phyloP scores from a whole-genome alignment of 805 yeast species.

The Myxozyma geophila region DNA sequence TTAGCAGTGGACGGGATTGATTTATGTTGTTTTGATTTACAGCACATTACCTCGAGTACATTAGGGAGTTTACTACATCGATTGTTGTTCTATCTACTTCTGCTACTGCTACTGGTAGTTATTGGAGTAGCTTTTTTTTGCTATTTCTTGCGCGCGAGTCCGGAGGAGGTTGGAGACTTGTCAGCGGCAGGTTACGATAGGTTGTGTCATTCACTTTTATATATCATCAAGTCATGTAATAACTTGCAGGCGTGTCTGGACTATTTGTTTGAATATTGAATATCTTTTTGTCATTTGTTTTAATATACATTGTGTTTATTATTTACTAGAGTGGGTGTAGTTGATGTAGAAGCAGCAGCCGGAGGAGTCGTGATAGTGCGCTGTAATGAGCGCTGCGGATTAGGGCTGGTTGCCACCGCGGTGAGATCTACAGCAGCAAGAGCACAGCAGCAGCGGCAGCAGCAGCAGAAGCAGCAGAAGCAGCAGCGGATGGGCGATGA shows the following conservation, averaged over 20 bases:
- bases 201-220: not conserved
- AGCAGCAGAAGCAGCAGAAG: not conserved
- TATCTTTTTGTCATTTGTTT: not conserved
- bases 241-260: slow-evolving; percentile 5
- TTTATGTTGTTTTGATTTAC: not conserved
- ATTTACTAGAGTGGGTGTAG: not conserved
- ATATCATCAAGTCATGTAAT: not conserved
- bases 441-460: not conserved
- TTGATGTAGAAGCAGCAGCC: not conserved
- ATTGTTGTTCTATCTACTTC: not conserved
- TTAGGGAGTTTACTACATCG: slow-evolving; percentile 5
- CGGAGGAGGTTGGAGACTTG: not conserved
- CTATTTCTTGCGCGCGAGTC: not conserved
- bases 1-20: not conserved
- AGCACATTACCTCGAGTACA: slow-evolving; percentile 9
- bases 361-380: not conserved
- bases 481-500: slow-evolving; percentile 18
- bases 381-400: not conserved
- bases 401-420: slow-evolving; percentile 8
- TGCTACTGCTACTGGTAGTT: not conserved
- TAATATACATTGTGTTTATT: not conserved
- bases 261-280: not conserved
- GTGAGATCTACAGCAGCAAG: not conserved
- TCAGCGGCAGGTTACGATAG: slow-evolving; percentile 9
- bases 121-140: not conserved